These are phyloP conservation scores for Tagetes erecta DNA, from an alignment of 129 eudicot species.

Conservation along the genomic window DNA sequence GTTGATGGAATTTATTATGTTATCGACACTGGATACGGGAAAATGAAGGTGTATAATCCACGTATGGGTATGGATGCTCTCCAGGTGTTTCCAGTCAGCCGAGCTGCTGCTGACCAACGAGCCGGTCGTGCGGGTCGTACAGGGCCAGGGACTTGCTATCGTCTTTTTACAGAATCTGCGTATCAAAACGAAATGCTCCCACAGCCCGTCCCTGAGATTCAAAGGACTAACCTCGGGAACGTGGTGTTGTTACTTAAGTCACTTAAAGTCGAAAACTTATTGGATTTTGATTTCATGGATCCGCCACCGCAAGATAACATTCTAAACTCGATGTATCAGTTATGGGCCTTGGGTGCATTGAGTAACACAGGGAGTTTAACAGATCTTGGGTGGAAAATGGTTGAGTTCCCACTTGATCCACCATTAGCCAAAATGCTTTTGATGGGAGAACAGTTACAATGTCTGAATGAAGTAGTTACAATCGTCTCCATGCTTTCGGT, in stretches of 20 bases:
- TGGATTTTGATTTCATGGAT: conserved; percentile 76
- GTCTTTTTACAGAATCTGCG: conserved; percentile 66
- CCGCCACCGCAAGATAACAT: conserved; percentile 81
- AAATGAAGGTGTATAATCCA: conserved; percentile 75
- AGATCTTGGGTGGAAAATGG: conserved; percentile 74
- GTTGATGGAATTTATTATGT: conserved; percentile 68
- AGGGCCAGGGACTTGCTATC: conserved; percentile 67
- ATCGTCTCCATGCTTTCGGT: conserved; percentile 75
- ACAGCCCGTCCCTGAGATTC: conserved; percentile 66
- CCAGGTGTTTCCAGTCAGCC: conserved; percentile 67
- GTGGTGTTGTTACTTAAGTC: conserved; percentile 64
- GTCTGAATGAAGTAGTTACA: conserved; percentile 56
- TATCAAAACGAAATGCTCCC: conserved; percentile 69
- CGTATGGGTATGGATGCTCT: conserved; percentile 78
- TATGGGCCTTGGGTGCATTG: conserved; percentile 73
- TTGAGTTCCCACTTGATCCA: conserved; percentile 66
- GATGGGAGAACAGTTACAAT: conserved; percentile 52
- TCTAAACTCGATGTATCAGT: conserved; percentile 67
- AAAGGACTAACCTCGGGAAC: conserved; percentile 66
- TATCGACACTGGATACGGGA: conserved; percentile 68
- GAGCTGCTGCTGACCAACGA: conserved; percentile 80
- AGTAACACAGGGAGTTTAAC: conserved; percentile 54
- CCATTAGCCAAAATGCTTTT: conserved; percentile 65
- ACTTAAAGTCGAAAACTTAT: conserved; percentile 55
- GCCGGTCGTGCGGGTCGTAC: conserved; percentile 75